Conservation (phyloP, 2,329 filamentous ascomycete genomes). For the Neopestalotiopsis rosae region DNA sequence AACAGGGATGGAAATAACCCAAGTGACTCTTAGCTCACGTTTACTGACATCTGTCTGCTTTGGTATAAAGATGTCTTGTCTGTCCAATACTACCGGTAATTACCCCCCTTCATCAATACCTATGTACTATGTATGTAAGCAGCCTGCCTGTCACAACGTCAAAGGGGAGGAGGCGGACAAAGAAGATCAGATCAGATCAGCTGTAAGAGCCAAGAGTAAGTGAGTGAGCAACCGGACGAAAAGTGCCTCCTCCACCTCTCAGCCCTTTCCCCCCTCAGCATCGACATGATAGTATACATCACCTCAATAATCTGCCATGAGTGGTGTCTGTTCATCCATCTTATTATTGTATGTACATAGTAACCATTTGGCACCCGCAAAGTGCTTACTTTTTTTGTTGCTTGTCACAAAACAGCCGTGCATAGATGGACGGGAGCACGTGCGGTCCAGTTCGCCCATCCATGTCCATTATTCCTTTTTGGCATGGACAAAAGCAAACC, state of each 20-base stretch:
- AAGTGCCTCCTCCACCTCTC: not conserved
- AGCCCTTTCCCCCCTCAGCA: not conserved
- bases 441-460: not conserved
- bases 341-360: not conserved
- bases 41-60: not conserved
- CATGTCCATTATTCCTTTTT: not conserved
- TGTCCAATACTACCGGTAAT: not conserved
- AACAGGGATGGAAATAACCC: not conserved
- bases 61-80: not conserved
- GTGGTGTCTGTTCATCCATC: not conserved
- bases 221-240: not conserved
- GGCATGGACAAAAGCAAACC: not conserved
- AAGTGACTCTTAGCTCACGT: not conserved
- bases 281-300: not conserved
- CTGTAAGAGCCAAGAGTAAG: not conserved
- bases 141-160: not conserved
- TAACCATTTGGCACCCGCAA: not conserved
- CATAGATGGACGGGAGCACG: not conserved
- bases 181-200: not conserved
- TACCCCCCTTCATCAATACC: not conserved
- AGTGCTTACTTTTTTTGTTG: slow-evolving; percentile 2
- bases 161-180: not conserved
- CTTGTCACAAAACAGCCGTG: not conserved
- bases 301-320: too few relatives aligned
- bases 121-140: not conserved